Evolutionary conservation across 768 basidiomycete species (phyloP).

Genomic region (Serendipita sp.): DNA sequence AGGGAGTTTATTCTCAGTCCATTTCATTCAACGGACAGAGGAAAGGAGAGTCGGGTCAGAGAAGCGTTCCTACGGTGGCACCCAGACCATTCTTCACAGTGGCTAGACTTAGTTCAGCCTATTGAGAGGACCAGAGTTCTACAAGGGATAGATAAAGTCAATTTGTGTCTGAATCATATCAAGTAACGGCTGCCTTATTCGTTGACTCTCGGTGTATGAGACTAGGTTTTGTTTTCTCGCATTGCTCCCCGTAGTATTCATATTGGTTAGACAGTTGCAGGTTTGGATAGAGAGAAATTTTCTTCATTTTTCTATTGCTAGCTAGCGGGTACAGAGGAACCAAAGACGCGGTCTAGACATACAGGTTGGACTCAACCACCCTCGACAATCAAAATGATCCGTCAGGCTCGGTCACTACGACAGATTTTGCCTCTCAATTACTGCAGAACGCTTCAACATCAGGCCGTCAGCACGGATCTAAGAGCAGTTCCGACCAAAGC

Average conservation of each 20-base stretch:
- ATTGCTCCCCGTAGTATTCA: no score
- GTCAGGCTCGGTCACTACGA: neutral
- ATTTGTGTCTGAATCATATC: neutral
- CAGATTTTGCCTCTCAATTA: neutral
- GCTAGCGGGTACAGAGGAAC: no score
- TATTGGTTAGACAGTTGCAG: no score
- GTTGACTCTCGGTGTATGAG: neutral
- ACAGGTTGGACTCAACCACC: neutral
- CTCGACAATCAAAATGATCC: neutral
- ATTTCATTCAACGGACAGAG: neutral
- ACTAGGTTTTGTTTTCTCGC: neutral
- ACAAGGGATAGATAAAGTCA: neutral
- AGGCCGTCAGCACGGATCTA: neutral
- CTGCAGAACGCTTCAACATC: neutral
- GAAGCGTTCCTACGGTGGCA: neutral
- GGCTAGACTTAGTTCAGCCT: neutral
- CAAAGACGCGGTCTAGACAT: neutral
- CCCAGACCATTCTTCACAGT: neutral
- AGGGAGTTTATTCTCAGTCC: constrained; percentile 4
- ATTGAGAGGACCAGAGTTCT: neutral
- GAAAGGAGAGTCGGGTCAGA: neutral
- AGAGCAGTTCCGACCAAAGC: neutral
- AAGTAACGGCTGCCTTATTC: neutral
- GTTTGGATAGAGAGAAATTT: no score
- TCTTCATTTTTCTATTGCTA: no score